Evolutionary conservation across 1,139 yeast genomes (phyloP).

Genomic region (Saccharomycopsis hybrid): DNA sequence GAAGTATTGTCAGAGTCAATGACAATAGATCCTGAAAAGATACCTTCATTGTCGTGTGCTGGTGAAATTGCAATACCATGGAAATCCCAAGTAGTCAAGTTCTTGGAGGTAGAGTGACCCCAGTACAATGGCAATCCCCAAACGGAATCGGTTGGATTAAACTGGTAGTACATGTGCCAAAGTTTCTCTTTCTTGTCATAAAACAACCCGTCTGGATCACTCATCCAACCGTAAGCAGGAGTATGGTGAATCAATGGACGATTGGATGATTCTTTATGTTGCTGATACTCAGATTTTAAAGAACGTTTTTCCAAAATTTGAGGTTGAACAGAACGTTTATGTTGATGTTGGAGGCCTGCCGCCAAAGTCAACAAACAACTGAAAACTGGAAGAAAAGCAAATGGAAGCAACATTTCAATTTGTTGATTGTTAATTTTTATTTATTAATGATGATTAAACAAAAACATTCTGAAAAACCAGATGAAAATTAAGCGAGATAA

Average conservation of each 20-base stretch:
- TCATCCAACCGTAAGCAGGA: constrained; percentile 28
- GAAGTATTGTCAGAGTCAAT: constrained; percentile 33
- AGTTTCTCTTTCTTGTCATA: constrained; percentile 24
- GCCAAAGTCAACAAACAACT: too few species aligned
- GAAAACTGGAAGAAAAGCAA: too few species aligned
- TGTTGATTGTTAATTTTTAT: too few species aligned
- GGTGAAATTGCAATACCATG: constrained; percentile 30
- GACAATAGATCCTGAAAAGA: constrained; percentile 33
- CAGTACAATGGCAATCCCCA: constrained; percentile 31
- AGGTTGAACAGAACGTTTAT: too few species aligned
- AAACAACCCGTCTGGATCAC: constrained; percentile 29
- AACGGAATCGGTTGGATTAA: constrained; percentile 28
- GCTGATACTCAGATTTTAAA: too few species aligned
- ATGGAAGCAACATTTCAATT: too few species aligned
- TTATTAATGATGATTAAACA: too few species aligned
- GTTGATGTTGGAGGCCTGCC: too few species aligned
- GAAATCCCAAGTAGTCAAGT: constrained; percentile 31
- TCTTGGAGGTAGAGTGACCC: constrained; percentile 34
- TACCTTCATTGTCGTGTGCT: constrained; percentile 27
- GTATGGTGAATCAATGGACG: constrained; percentile 26
- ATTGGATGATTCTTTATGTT: too few species aligned
- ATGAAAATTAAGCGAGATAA: too few species aligned
- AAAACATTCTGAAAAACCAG: too few species aligned
- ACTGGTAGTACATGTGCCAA: constrained; percentile 34
- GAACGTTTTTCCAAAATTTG: too few species aligned